Conservation (phyloP, 129 eudicot genomes). For the Artemisia argyi region DNA sequence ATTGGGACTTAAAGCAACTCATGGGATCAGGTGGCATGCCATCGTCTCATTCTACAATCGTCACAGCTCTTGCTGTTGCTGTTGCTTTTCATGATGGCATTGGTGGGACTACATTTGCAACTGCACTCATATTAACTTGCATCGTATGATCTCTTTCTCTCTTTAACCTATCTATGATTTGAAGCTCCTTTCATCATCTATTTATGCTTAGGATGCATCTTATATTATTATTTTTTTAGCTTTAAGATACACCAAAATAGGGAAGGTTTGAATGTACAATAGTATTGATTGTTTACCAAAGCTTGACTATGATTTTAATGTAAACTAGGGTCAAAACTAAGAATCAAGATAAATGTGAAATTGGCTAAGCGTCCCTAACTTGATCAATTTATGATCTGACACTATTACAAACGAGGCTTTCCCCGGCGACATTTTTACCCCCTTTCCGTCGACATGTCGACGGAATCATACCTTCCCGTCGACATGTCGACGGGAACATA, state of each 20-base stretch:
- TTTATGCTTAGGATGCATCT: slow-evolving; percentile 8
- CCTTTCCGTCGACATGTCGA: too few species aligned
- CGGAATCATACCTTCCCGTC: too few species aligned
- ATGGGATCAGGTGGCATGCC: slow-evolving; percentile 99
- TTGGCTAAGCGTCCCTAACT: background rate
- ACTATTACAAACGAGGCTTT: too few species aligned
- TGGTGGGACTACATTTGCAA: slow-evolving; percentile 70
- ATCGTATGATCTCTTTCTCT: slow-evolving; percentile 52
- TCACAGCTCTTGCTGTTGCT: slow-evolving; percentile 83
- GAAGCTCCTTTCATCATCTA: slow-evolving; percentile 13
- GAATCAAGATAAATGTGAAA: background rate
- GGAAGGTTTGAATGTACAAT: too few species aligned
- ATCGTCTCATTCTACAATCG: slow-evolving; percentile 95
- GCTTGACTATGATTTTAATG: too few species aligned
- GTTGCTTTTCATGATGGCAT: slow-evolving; percentile 80
- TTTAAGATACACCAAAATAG: background rate
- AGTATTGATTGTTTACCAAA: too few species aligned
- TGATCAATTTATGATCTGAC: background rate
- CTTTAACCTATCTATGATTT: background rate
- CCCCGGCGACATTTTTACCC: too few species aligned
- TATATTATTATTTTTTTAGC: background rate
- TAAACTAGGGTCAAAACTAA: too few species aligned
- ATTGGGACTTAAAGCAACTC: slow-evolving; percentile 83
- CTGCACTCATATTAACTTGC: slow-evolving; percentile 67
- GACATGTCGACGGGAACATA: too few species aligned